phyloP scores from a whole-genome alignment of 176 grass and related monocot genomes.

The Carex littledalei region DNA sequence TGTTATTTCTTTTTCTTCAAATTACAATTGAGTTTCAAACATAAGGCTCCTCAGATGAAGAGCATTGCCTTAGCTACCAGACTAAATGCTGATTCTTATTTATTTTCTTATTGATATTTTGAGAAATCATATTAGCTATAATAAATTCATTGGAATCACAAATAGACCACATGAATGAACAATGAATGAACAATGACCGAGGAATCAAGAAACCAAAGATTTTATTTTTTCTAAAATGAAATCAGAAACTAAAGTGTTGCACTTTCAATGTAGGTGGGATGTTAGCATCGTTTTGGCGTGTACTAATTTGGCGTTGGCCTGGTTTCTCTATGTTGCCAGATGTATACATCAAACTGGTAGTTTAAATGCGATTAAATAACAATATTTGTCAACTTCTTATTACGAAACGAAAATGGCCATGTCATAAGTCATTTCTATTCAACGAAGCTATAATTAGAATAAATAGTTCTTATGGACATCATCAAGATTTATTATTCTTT shows the following conservation, averaged over 20 bases:
- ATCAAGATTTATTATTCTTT: background rate
- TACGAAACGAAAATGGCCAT: background rate
- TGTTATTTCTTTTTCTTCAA: too few relatives aligned
- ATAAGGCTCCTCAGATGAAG: too few relatives aligned
- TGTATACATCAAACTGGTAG: constrained; percentile 14
- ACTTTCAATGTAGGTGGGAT: constrained; percentile 15
- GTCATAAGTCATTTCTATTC: background rate
- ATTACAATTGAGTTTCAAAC: too few relatives aligned
- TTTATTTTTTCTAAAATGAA: background rate
- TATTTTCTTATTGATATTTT: too few relatives aligned
- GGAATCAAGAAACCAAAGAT: background rate
- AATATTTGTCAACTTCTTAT: background rate
- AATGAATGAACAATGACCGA: background rate
- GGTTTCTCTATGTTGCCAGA: constrained; percentile 3
- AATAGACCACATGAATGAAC: background rate
- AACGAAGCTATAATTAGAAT: background rate
- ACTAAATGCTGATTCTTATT: too few relatives aligned
- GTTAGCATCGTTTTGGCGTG: constrained; percentile 20
- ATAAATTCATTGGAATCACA: too few relatives aligned
- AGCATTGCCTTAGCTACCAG: too few relatives aligned
- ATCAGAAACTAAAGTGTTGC: background rate
- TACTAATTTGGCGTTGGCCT: background rate
- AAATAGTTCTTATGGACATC: background rate
- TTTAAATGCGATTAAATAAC: background rate
- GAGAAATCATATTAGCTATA: too few relatives aligned